Evolutionary conservation across 2,329 filamentous ascomycete genomes (phyloP).

Genomic region (Paraphoma chrysanthemicola): DNA sequence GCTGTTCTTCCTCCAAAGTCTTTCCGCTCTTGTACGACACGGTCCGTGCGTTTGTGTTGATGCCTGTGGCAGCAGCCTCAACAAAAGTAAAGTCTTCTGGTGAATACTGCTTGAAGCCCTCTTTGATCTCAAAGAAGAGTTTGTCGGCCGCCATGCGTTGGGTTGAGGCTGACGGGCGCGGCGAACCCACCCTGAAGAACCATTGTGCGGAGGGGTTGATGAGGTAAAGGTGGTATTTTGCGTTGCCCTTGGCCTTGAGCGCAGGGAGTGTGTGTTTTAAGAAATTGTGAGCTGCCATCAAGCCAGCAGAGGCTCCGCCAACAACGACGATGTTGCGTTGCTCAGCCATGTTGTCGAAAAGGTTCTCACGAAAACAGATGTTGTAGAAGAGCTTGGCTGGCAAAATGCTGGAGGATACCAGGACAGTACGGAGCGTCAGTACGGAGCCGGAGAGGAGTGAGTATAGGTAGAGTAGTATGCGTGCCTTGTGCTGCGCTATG

Average conservation of each 20-base stretch:
- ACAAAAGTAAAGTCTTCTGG: conserved; percentile 58
- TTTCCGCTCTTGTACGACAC: conserved; percentile 51
- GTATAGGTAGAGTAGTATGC: neutral
- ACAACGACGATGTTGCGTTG: conserved; percentile 46
- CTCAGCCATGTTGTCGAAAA: conserved; percentile 31
- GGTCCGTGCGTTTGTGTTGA: conserved; percentile 53
- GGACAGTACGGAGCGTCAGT: neutral
- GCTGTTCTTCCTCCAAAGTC: conserved; percentile 28
- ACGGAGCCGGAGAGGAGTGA: neutral
- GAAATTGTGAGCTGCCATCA: conserved; percentile 43
- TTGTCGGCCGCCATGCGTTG: conserved; percentile 56
- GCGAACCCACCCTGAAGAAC: conserved; percentile 62
- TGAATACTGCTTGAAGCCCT: conserved; percentile 59
- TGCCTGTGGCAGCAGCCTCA: conserved; percentile 55
- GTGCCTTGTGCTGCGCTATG: neutral
- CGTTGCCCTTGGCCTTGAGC: conserved; percentile 37
- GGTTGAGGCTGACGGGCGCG: conserved; percentile 60
- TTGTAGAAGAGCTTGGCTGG: too few relatives aligned
- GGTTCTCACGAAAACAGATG: neutral
- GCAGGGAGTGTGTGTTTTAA: conserved; percentile 45
- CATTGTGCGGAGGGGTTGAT: conserved; percentile 61
- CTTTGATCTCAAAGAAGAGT: conserved; percentile 58
- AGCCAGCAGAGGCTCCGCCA: conserved; percentile 38
- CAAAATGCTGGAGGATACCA: neutral
- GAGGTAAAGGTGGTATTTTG: conserved; percentile 60